Conservation (phyloP, 805 yeast species). For the Candida pseudofarinosa region DNA sequence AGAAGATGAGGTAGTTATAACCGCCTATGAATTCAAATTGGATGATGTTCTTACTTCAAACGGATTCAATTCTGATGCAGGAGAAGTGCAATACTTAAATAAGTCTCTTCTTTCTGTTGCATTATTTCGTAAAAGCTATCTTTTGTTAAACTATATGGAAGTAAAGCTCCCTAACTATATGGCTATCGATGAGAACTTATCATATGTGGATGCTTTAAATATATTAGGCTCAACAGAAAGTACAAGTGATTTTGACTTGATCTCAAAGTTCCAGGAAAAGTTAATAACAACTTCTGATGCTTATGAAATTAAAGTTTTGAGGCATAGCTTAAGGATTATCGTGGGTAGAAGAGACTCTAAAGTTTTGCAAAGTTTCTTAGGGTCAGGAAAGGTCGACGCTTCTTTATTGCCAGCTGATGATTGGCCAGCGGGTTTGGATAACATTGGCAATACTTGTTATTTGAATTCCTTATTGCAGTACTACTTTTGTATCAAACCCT, state of each 20-base stretch:
- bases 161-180: slow-evolving; percentile 22
- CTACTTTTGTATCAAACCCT: slow-evolving; percentile 80
- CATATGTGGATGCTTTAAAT: slow-evolving; percentile 36
- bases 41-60: slow-evolving; percentile 44
- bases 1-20: slow-evolving; percentile 61
- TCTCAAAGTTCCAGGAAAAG: slow-evolving; percentile 47
- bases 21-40: slow-evolving; percentile 65
- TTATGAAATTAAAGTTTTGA: slow-evolving; percentile 50
- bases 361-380: slow-evolving; percentile 52
- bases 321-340: slow-evolving; percentile 54
- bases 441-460: slow-evolving; percentile 95
- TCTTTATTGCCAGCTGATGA: slow-evolving; percentile 54
- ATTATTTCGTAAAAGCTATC: slow-evolving; percentile 49
- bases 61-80: slow-evolving; percentile 26
- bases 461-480: slow-evolving; percentile 87
- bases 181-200: slow-evolving; percentile 2
- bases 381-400: slow-evolving; percentile 58
- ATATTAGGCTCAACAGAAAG: slow-evolving; percentile 45
- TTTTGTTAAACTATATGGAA: slow-evolving; percentile 54
- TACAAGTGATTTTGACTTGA: slow-evolving; percentile 55
- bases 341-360: slow-evolving; percentile 54
- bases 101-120: slow-evolving; percentile 65
- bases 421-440: slow-evolving; percentile 90
- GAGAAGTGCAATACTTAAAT: slow-evolving; percentile 38
- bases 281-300: slow-evolving; percentile 25